Base-by-base conservation (phyloP, 2,329 filamentous ascomycete genomes). In the Cryphonectria japonica region DNA sequence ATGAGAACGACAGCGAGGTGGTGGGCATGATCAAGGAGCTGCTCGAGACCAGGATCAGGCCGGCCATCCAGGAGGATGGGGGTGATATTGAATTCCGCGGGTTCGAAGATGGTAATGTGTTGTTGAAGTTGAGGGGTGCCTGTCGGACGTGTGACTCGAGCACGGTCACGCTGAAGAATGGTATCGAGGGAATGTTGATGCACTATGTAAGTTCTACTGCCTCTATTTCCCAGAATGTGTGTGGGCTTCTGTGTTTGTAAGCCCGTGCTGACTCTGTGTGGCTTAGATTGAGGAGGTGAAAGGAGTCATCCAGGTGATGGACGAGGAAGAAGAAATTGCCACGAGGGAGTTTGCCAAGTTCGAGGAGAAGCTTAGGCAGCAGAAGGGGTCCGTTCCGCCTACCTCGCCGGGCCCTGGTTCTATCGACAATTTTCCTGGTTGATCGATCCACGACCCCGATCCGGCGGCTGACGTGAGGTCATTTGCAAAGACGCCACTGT, bases 1-100 rank as follows among this genome's bases (percentile, higher is more conserved):
- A 95, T 76, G 94, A 97, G 79, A 91, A 97, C 73, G 96, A 99
- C 79, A 92, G 91, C 75, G 96, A 99, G 82, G 93, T 98, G 14
- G 92, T 99, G 11, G 92, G 94, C 71, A 98, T 98, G 96, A 98
- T 99, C 83, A 97, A 98, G 84, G 96, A 99, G 83, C 85, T 99
- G 43, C 86, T 99, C 50, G 96, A 99, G 82, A 99, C 96, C 37
- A 88, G 96, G 73, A 97, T 99, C 78, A 88, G 96, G 60, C 96
- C 96, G 0, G 93, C 95, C 0, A 99, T 99, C 74, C 96, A 98
- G 81, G 96, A 98, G 80, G 96, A 99, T 76, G 96, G 96, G 64
- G 96, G 96, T 62, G 96, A 99, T 80, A 98, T 99, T 78, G 96
- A 99, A 80, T 97, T 95, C 80, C 87, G 93, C 26, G 95, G 95